A percentile compares a stretch with the other conserved stretches of the same genome.
These are phyloP conservation scores for Heterobasidion parviporum DNA, from an alignment of 1,284 basidiomycete genomes.

Conservation along the genomic window DNA sequence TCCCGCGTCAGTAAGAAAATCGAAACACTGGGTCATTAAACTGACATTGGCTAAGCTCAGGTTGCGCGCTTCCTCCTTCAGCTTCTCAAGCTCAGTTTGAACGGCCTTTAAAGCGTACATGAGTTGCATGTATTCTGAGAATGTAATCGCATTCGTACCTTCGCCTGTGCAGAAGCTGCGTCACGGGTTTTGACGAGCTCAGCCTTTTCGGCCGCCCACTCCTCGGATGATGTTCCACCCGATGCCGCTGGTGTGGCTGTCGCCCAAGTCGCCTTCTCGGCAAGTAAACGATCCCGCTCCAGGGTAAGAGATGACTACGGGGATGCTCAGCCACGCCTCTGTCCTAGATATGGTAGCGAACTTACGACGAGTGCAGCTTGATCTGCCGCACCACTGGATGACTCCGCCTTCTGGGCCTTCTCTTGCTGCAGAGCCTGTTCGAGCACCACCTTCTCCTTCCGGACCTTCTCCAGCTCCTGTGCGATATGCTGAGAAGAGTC, in stretches of 20 bases:
- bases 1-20: not conserved
- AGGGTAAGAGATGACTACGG: slow-evolving; percentile 43
- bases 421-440: slow-evolving; percentile 33
- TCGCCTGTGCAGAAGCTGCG: slow-evolving; percentile 44
- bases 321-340: too few relatives aligned
- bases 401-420: slow-evolving; percentile 18
- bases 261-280: slow-evolving; percentile 40
- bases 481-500: slow-evolving; percentile 14
- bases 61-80: slow-evolving; percentile 35
- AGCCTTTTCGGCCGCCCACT: slow-evolving; percentile 52
- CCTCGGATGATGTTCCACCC: slow-evolving; percentile 16
- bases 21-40: not conserved
- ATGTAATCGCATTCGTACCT: slow-evolving; percentile 28
- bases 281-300: slow-evolving; percentile 52
- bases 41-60: slow-evolving; percentile 28
- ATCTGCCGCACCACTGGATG: slow-evolving; percentile 10
- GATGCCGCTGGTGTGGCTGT: slow-evolving; percentile 16
- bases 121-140: too few relatives aligned
- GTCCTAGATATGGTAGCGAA: slow-evolving; percentile 1
- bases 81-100: slow-evolving; percentile 38
- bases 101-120: slow-evolving; percentile 25
- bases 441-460: slow-evolving; percentile 33
- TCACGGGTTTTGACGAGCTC: slow-evolving; percentile 51
- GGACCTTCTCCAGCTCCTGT: slow-evolving; percentile 30
- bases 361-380: slow-evolving; percentile 32